These are phyloP conservation scores for Aphanomyces euteiches DNA, from an alignment of 352 stramenopile species.

Conservation along the genomic window DNA sequence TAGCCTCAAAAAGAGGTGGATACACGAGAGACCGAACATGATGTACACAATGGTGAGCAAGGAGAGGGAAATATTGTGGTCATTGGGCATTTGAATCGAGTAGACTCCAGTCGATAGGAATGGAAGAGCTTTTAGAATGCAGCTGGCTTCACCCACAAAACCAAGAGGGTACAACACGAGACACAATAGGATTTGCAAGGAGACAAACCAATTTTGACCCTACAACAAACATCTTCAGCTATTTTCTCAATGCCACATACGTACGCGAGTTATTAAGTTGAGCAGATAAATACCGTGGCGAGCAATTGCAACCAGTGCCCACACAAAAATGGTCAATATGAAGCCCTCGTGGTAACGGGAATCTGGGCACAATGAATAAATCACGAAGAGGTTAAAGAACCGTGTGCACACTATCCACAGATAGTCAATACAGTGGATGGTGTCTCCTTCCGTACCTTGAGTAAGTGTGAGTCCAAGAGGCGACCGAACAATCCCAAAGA, in stretches of 20 bases:
- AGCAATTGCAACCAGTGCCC: constrained; percentile 87
- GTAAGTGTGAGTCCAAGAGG: constrained; percentile 91
- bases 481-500: constrained; percentile 93
- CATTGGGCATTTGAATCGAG: constrained; percentile 68
- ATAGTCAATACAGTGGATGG: constrained; percentile 32
- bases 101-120: constrained; percentile 60
- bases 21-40: constrained; percentile 51
- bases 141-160: constrained; percentile 80
- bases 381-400: constrained; percentile 90
- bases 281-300: constrained; percentile 97
- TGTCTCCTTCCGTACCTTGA: constrained; percentile 72
- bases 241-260: neutral
- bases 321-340: constrained; percentile 82
- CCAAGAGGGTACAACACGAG: constrained; percentile 96
- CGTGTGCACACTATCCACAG: constrained; percentile 74
- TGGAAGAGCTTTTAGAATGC: constrained; percentile 64
- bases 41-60: constrained; percentile 65
- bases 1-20: neutral
- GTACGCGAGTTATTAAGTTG: constrained; percentile 85
- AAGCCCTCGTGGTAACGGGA: constrained; percentile 79
- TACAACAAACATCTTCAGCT: neutral
- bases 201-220: constrained; percentile 94
- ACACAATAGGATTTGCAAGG: constrained; percentile 97
- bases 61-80: constrained; percentile 71
- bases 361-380: constrained; percentile 83